Evolutionary conservation across 2,329 filamentous ascomycete species (phyloP), one percentile per base, ranked within the genome.

Genomic region (Fusarium vanettenii): DNA sequence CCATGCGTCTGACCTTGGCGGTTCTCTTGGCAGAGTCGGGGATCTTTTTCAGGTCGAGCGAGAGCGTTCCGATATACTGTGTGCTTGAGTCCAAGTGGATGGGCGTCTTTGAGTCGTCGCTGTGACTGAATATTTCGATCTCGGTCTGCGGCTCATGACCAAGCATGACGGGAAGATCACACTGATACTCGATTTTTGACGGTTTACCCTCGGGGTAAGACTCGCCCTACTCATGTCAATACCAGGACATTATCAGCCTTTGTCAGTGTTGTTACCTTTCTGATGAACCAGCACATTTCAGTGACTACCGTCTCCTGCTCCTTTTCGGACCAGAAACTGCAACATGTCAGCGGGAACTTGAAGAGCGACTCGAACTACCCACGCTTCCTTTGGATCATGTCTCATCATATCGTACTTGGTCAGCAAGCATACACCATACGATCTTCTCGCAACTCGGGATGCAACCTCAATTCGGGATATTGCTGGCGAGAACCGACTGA

Each of bases 271-370:
- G 13, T 16, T 74, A 84, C 82, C 80, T 84, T 84, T 59, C 75
- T 75, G 60, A 84, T 84, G 64, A 84, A 84, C 82, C 82, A 84
- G 37, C 82, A 82, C 82, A 84, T 84, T 57, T 83, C 82, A 13
- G 79, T 76, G 6, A 82, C 81, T 13, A 84, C 79, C 72, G 77
- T 80, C 57, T 81, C 81, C 43, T 80, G 77, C 69, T 84, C 82
- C 66, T 84, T 84, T 55, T 81, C 78, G 13, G 82, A 84, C 81
- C 81, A 84, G 61, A 82, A 82, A 20, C 82, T 84, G 57, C 52
- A 10, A 27, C n/a, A 13, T 20, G 63, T 81, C 41, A 80, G 73
- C 39, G 37, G 20, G 37, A 56, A 33, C 31, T 22, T 18, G 16
- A n/a, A 14, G 6, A 25, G 27, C 4, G 35, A 50, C 13, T 18